These are phyloP conservation scores for Candida arabinofermentans DNA, from an alignment of 805 yeast species.

Conservation along the genomic window DNA sequence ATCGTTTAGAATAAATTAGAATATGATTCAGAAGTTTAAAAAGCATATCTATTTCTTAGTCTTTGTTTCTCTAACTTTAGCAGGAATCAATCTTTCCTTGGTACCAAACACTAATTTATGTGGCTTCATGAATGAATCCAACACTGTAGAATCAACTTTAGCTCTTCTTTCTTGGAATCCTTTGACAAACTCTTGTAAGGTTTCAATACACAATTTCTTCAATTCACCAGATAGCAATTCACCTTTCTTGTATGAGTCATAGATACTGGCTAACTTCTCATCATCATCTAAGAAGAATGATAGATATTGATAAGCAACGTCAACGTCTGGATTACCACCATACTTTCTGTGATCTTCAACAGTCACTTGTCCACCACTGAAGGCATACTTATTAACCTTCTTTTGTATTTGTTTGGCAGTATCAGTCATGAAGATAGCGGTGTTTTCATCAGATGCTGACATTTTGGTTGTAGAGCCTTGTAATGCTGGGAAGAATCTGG, in stretches of 20 bases:
- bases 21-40: not conserved
- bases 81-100: conserved; percentile 69
- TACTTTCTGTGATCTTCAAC: conserved; percentile 84
- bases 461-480: conserved; percentile 96
- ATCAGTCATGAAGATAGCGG: conserved; percentile 94
- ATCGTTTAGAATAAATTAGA: not conserved
- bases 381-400: conserved; percentile 94
- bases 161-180: conserved; percentile 79
- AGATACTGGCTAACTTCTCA: conserved; percentile 58
- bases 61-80: conserved; percentile 50
- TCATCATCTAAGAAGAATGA: conserved; percentile 90
- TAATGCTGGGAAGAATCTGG: conserved; percentile 96
- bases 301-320: conserved; percentile 90
- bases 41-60: conserved; percentile 18
- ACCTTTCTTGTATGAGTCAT: conserved; percentile 69
- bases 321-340: conserved; percentile 95
- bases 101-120: conserved; percentile 76
- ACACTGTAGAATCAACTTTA: conserved; percentile 53
- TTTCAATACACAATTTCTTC: conserved; percentile 81
- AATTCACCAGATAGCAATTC: conserved; percentile 88
- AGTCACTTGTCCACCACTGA: conserved; percentile 87
- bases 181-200: conserved; percentile 72
- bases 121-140: conserved; percentile 75
- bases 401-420: conserved; percentile 88
- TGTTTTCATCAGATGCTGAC: conserved; percentile 90